Conservation (phyloP, 2,329 filamentous ascomycete species). For the Daldinia sp. region DNA sequence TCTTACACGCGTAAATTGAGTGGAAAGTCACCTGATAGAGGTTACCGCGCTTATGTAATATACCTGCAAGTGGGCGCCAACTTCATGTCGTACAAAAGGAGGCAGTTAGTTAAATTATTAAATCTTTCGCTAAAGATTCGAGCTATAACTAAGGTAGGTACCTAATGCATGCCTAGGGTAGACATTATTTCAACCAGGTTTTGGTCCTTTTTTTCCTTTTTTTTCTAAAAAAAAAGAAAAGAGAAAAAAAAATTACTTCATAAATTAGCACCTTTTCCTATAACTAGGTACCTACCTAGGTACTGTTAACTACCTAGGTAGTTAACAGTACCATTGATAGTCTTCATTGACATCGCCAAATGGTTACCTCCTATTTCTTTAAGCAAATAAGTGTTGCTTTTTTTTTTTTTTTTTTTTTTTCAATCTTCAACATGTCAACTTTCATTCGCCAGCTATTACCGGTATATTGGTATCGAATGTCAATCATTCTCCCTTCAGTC, state of each 20-base stretch:
- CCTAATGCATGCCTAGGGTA: not conserved
- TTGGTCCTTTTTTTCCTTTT: not conserved
- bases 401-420: slow-evolving; percentile 22
- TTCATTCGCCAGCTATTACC: slow-evolving; percentile 29
- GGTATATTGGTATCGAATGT: slow-evolving; percentile 20
- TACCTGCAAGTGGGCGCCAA: no score
- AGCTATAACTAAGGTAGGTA: no score
- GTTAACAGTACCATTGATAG: slow-evolving; percentile 1
- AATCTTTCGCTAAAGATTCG: no score
- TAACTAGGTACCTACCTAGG: no score
- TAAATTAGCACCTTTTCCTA: not conserved
- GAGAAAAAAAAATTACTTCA: not conserved
- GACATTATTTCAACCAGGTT: not conserved
- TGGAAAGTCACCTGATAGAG: not conserved
- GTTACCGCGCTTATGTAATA: not conserved
- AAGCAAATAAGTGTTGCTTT: slow-evolving; percentile 11
- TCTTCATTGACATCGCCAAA: slow-evolving; percentile 3
- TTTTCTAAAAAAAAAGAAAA: no score
- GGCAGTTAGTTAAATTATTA: no score
- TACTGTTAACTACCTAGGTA: no score
- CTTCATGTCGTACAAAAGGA: no score
- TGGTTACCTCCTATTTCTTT: slow-evolving; percentile 9
- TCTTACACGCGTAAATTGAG: slow-evolving; percentile 31
- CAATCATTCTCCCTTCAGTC: slow-evolving; percentile 16
- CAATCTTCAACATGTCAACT: slow-evolving; percentile 10